phyloP scores from a whole-genome alignment of 805 yeast species.

The Brettanomyces bruxellensis region DNA sequence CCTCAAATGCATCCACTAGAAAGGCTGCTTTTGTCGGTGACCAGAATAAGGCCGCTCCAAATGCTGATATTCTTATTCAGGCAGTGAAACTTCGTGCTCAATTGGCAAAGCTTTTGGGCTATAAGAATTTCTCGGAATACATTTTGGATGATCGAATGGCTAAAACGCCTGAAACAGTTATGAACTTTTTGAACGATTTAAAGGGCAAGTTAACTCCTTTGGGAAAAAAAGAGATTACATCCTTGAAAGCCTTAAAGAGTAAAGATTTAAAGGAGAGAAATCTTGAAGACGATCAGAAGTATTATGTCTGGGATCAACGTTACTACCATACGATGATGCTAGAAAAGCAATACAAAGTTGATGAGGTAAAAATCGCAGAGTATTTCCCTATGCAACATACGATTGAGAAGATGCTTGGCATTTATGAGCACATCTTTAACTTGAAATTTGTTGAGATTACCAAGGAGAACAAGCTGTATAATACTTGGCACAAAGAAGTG shows the following conservation, averaged over 20 bases:
- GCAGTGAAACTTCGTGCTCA: constrained; percentile 56
- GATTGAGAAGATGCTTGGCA: constrained; percentile 55
- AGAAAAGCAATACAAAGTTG: constrained; percentile 63
- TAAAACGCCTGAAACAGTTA: constrained; percentile 51
- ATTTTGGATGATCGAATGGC: constrained; percentile 78
- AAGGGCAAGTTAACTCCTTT: constrained; percentile 47
- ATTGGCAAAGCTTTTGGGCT: constrained; percentile 58
- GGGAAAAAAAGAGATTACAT: constrained; percentile 45
- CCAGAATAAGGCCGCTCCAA: constrained; percentile 58
- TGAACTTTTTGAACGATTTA: constrained; percentile 54
- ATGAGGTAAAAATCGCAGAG: constrained; percentile 62
- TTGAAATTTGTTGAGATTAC: constrained; percentile 52
- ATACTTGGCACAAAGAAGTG: constrained; percentile 75
- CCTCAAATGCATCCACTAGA: constrained; percentile 56
- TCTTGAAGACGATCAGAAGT: constrained; percentile 29
- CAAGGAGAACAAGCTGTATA: constrained; percentile 24
- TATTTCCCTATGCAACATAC: constrained; percentile 70
- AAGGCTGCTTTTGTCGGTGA: constrained; percentile 56
- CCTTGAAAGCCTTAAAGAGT: constrained; percentile 42
- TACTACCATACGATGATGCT: constrained; percentile 59
- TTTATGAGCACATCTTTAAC: constrained; percentile 63
- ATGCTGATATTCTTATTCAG: constrained; percentile 49
- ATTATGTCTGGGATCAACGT: constrained; percentile 67
- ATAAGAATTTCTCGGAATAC: constrained; percentile 58
- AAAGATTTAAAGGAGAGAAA: constrained; percentile 40